Evolutionary conservation across 495 filamentous ascomycete species (phyloP).

Genomic region (Lophiostoma macrostomum): DNA sequence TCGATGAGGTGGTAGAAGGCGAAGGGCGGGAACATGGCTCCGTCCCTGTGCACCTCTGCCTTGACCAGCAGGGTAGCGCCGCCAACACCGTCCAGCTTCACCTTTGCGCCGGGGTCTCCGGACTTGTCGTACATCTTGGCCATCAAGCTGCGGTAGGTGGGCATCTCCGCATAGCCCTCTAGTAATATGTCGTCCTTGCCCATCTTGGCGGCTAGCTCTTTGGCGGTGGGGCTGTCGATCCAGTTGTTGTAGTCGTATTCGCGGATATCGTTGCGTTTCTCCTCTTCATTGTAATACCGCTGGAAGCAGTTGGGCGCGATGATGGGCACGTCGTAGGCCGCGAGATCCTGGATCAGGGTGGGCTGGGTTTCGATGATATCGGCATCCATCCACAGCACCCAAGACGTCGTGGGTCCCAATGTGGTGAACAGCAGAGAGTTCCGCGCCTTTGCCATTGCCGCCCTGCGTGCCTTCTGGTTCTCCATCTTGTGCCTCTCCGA

Average conservation of each 20-base stretch:
- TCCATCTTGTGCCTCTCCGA: conserved; percentile 82
- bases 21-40: conserved; percentile 97
- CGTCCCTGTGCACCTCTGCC: conserved; percentile 94
- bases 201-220: conserved; percentile 73
- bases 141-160: conserved; percentile 90
- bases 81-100: conserved; percentile 86
- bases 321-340: conserved; percentile 76
- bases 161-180: conserved; percentile 88
- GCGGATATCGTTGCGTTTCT: conserved; percentile 64
- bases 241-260: conserved; percentile 98
- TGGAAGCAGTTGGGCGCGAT: conserved; percentile 97
- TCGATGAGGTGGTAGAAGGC: conserved; percentile 95
- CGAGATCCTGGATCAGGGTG: conserved; percentile 88
- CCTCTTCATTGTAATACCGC: conserved; percentile 71
- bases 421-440: conserved; percentile 98
- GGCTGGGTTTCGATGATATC: conserved; percentile 89
- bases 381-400: conserved; percentile 94
- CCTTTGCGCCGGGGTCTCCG: conserved; percentile 57
- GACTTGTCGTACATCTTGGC: conserved; percentile 65
- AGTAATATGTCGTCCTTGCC: conserved; percentile 85
- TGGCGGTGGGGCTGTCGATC: conserved; percentile 79
- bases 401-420: conserved; percentile 84
- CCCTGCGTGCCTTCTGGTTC: conserved; percentile 81
- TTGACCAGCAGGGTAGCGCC: conserved; percentile 93
- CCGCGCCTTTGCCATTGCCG: conserved; percentile 87